Conservation (phyloP, 169 alveolate genomes). For the Eimeria necatrix region DNA sequence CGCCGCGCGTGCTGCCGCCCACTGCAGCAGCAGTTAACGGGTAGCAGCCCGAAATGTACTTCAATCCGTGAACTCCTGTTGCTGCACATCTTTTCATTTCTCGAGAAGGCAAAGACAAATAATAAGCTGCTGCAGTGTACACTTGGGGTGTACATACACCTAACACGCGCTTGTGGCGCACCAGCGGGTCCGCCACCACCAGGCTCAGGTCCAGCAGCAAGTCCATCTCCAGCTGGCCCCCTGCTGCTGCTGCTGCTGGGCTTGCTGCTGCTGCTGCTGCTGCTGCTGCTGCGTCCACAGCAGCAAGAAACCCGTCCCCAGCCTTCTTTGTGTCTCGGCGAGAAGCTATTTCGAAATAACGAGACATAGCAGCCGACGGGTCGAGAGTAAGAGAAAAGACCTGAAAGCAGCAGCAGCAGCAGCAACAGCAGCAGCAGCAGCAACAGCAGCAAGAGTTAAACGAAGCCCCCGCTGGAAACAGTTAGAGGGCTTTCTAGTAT, state of each 20-base stretch:
- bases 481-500: no score
- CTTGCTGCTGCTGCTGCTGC: conserved; percentile 42
- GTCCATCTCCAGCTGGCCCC: neutral
- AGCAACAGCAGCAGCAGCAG: neutral
- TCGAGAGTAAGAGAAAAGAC: neutral
- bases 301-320: conserved; percentile 39
- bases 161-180: neutral
- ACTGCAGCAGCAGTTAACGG: conserved; percentile 70
- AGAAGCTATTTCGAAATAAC: neutral
- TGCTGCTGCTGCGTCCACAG: neutral
- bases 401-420: conserved; percentile 39
- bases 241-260: no score
- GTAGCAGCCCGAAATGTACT: neutral
- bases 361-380: neutral
- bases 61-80: neutral
- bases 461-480: no score
- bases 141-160: conserved; percentile 56
- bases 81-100: neutral
- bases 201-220: conserved; percentile 38
- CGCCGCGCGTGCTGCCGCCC: conserved; percentile 23
- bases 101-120: neutral
- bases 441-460: no score
- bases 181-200: conserved; percentile 46
- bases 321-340: neutral
- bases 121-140: conserved; percentile 9